These are phyloP conservation scores for Breviolum minutum DNA, from an alignment of 73 alveolate genomes.

Conservation along the genomic window DNA sequence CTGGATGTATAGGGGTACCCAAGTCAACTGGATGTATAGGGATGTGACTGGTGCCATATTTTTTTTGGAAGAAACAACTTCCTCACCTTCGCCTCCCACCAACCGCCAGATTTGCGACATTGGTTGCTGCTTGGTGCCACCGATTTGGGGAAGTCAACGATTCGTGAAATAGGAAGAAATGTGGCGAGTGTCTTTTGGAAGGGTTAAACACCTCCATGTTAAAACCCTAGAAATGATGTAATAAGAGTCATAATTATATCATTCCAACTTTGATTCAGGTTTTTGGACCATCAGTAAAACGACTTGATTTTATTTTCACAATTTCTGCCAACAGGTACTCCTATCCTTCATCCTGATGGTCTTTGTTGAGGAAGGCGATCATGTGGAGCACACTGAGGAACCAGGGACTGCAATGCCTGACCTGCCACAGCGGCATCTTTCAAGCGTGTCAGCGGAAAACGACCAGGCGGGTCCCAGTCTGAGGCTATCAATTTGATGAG, in stretches of 20 bases:
- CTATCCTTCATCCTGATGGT: constrained; percentile 71
- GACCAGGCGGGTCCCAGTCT: not conserved
- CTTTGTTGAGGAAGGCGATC: constrained; percentile 58
- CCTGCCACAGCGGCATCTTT: not conserved
- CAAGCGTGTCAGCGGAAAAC: not conserved
- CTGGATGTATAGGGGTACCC: too few relatives aligned
- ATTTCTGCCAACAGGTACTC: constrained; percentile 9
- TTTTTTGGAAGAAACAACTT: too few relatives aligned
- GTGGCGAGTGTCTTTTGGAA: too few relatives aligned
- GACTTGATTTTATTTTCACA: not conserved
- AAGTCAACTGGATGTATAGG: too few relatives aligned
- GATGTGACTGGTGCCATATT: too few relatives aligned
- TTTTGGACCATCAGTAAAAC: not conserved
- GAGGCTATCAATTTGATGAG: too few relatives aligned
- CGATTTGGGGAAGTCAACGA: too few relatives aligned
- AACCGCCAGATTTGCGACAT: constrained; percentile 52
- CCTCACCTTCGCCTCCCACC: too few relatives aligned
- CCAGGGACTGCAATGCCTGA: not conserved
- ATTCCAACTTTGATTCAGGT: not conserved
- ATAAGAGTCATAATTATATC: not conserved
- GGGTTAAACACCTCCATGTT: not conserved
- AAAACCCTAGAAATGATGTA: not conserved
- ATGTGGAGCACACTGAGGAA: not conserved
- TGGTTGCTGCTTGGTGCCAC: constrained; percentile 41
- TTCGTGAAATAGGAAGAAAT: too few relatives aligned